Evolutionary conservation across 805 yeast genomes (phyloP).

Genomic region (Hanseniaspora taiwanica): DNA sequence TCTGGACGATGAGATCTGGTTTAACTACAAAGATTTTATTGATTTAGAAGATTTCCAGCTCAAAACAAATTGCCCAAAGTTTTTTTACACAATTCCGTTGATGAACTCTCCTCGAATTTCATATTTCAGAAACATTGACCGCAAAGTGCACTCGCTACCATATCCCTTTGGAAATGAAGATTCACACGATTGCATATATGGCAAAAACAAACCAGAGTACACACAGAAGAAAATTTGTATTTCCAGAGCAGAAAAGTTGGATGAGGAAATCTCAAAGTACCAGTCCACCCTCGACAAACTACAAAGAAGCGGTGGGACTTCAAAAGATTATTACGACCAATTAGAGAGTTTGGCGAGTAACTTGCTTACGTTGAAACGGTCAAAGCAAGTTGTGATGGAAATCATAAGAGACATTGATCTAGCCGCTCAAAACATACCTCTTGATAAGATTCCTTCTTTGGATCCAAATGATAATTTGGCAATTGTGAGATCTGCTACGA

Average conservation of each 20-base stretch:
- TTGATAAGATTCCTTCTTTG: too few relatives aligned
- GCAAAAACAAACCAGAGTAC: conserved; percentile 37
- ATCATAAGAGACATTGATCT: not conserved
- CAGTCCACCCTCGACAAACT: too few relatives aligned
- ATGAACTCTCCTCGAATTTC: conserved; percentile 44
- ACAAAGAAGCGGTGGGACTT: too few relatives aligned
- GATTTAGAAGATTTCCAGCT: conserved; percentile 48
- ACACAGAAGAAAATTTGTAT: conserved; percentile 38
- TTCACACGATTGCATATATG: conserved; percentile 43
- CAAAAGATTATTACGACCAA: too few relatives aligned
- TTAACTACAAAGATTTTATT: conserved; percentile 59
- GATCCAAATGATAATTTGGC: conserved; percentile 1
- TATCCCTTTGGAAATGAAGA: conserved; percentile 49
- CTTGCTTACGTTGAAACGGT: too few relatives aligned
- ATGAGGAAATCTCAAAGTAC: too few relatives aligned
- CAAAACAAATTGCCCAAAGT: conserved; percentile 27
- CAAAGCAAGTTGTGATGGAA: not conserved
- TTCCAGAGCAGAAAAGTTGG: too few relatives aligned
- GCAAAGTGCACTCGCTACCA: conserved; percentile 28
- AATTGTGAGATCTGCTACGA: conserved; percentile 12
- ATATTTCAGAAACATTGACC: conserved; percentile 41
- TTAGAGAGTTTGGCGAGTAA: too few relatives aligned
- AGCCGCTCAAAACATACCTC: not conserved
- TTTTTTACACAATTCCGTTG: conserved; percentile 34
- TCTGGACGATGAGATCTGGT: conserved; percentile 40